Evolutionary conservation across 1,139 yeast genomes (phyloP), one percentile per base, ranked within the genome.

Genomic region (Arxiozyma slooffiae): DNA sequence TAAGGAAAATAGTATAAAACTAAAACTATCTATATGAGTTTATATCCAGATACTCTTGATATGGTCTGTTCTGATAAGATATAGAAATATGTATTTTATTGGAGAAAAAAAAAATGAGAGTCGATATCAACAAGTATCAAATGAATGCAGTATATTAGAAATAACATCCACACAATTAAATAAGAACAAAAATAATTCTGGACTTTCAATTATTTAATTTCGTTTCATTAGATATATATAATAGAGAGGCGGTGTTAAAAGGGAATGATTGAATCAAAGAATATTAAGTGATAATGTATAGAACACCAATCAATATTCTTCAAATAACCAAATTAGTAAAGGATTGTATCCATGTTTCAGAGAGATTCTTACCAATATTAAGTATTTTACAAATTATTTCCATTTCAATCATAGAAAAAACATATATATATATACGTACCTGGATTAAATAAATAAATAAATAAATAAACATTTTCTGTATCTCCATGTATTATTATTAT

Each of bases 361-460:
- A 4, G 67, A 64, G 48, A 41, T 64, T 38, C 50, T 63, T 1
- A 44, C 63, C 22, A 44, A n/a, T 63, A 7, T 54, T 53, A 42
- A 56, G 61, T n/a, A 47, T 62, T 41, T 39, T 63, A 21, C n/a
- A 59, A 54, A 34, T 40, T 61, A 26, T 60, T 59, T 44, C 18
- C 37, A 20, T 42, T 42, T 21, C 45, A 42, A 30, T 34, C 34
- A 16, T 44, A 38, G 16, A 17, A 6, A 30, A 26, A 22, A 7
- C 16, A 23, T 7, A 26, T 20, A 24, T 23, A 36, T 9, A 44
- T 17, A 26, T 18, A 38, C 20, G 22, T 45, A 38, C 23, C 22
- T 37, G 38, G 17, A 18, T 23, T 24, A 18, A 41, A 38, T 37
- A 37, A 20, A 21, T 73, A 71, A 54, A 77, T 68, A 21, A 79